Evolutionary conservation across 331 rosid species (phyloP).

Genomic region (Dryas integrifolia): DNA sequence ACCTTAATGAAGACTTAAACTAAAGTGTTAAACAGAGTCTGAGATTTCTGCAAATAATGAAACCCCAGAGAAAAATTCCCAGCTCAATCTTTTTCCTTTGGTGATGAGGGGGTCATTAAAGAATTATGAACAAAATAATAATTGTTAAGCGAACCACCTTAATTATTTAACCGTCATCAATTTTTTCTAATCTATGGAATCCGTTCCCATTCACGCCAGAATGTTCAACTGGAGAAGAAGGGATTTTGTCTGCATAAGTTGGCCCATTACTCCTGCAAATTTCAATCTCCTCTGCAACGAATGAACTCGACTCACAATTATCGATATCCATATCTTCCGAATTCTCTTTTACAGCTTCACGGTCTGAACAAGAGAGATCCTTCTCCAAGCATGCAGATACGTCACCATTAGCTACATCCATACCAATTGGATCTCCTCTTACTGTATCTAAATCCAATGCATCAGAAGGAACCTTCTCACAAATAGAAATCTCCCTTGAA

Average conservation of each 20-base stretch:
- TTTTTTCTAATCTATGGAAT: slow-evolving; percentile 33
- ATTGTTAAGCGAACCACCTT: slow-evolving; percentile 32
- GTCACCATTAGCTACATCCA: slow-evolving; percentile 16
- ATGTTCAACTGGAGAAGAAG: slow-evolving; percentile 32
- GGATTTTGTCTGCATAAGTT: slow-evolving; percentile 22
- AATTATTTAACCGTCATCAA: slow-evolving; percentile 32
- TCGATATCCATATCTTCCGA: slow-evolving; percentile 36
- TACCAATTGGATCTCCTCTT: slow-evolving; percentile 28
- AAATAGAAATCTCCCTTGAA: slow-evolving; percentile 32
- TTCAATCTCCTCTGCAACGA: slow-evolving; percentile 14
- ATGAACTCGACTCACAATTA: slow-evolving; percentile 27
- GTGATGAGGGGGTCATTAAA: slow-evolving; percentile 69
- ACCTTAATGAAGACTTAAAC: slow-evolving; percentile 34
- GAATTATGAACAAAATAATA: slow-evolving; percentile 36
- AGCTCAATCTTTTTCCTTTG: slow-evolving; percentile 52
- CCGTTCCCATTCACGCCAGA: slow-evolving; percentile 41
- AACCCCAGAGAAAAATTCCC: slow-evolving; percentile 77
- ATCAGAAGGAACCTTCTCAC: slow-evolving; percentile 29
- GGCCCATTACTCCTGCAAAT: slow-evolving; percentile 43
- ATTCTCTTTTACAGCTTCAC: slow-evolving; percentile 21
- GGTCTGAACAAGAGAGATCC: slow-evolving; percentile 14
- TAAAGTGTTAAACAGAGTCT: slow-evolving; percentile 38
- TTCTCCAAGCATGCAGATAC: background rate
- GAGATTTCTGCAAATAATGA: slow-evolving; percentile 69
- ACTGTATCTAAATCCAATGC: slow-evolving; percentile 15